Base-by-base conservation (phyloP, 1,284 basidiomycete species). In the Somion occarium region DNA sequence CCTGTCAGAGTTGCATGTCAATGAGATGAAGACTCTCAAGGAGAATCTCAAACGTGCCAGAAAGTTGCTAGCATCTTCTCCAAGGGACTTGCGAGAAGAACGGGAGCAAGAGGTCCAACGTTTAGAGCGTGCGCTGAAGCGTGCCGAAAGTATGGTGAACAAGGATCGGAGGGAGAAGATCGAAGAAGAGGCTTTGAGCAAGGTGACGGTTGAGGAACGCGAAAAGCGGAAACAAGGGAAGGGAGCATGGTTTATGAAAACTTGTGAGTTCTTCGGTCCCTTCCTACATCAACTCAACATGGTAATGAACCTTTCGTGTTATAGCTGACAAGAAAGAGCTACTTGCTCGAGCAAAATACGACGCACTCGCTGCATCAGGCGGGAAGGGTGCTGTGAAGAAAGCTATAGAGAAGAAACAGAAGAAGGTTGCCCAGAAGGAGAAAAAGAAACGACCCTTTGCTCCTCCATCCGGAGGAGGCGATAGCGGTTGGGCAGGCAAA, bases 371-470 rank as follows among this genome's bases (percentile, higher is more conserved):
- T 9, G 76, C 78, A 20, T 70, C 76, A 47, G 91, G 91, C 1
- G 92, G 92, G 3, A 83, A 82, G 57, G 71, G 76, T 5, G 91
- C 92, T 0, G 89, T 95, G 53, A 91, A 88, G 65, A 93, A 88
- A 68, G 90, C 84, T 1, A 82, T 96, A 38, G 91, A 93, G 63
- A 93, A 91, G 76, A 92, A 85, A 66, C 82, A 90, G 69, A 91
- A 83, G 69, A 96, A 95, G 74, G 73, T 88, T 20, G 79, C 79
- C 26, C 90, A 92, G 67, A 94, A 91, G 70, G 94, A 97, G 75
- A 96, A 94, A 71, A 89, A 82, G 65, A 83, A 78, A 50, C 72
- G 89, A 54, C 93, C 93, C 9, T 85, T 83, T 64, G 68, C 75
- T 43, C 48, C 59, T 47, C 53, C 50, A 2, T 52, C 49, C 27